Evolutionary conservation across 441 rosid genomes (phyloP), one percentile per base, ranked within the genome.

Genomic region (Jatropha multifida): DNA sequence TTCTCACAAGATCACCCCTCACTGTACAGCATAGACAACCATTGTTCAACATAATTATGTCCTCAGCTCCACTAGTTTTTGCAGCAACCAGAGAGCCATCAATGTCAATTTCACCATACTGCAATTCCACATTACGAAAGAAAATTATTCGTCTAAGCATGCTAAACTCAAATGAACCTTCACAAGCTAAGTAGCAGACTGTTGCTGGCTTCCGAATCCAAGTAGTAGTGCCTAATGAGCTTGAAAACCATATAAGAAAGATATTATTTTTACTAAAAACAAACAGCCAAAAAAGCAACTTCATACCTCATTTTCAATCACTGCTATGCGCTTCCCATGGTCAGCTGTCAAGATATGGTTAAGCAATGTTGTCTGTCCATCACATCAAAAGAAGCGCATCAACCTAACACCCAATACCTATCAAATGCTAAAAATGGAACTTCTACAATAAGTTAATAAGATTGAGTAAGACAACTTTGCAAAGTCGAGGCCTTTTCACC

Each of bases 1-100:
- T 90, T 86, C 97, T 92, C 69, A 96, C 98, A 75, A 96, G 97
- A 85, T 96, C 97, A 44, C 98, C 99, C 76, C 98, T 88, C 44
- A 96, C 98, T 0, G 99, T 96, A 84, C 99, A 96, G 77, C 99
- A 96, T 40, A 96, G 85, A 78, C 99, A 96, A 46, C 95, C 98
- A 77, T 96, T 94, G 79, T 94, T 96, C 81, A 96, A 91, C 97
- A 92, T 89, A 37, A 96, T 69, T 42, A 96, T 94, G 77, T 94
- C 97, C 85, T 92, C 98, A 11, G 94, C 90, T 74, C 97, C 99
- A 60, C 90, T 68, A 77, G 94, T 78, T 82, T 92, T 92, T 26
- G 97, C 84, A 86, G 98, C 96, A 65, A 94, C 98, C 27, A 92
- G 86, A 72, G 97, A 94, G 23, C 98, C 98, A 81, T 94, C 98